Conservation (phyloP, 495 filamentous ascomycete species). For the Astrothelium macrocarpum region DNA sequence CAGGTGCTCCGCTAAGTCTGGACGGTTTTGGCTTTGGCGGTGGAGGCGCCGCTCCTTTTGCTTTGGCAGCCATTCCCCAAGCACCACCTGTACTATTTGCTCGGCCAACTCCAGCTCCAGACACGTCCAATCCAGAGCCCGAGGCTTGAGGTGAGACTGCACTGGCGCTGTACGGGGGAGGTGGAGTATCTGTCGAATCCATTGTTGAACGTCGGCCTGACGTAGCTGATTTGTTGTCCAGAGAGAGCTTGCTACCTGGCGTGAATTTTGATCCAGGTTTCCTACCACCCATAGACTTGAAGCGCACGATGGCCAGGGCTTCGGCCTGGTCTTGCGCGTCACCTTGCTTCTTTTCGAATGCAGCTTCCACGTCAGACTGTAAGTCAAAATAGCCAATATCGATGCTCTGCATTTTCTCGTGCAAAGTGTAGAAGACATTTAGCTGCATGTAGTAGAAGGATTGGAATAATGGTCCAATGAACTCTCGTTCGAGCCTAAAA, state of each 20-base stretch:
- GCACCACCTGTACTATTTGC: slow-evolving; percentile 50
- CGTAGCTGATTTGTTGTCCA: slow-evolving; percentile 21
- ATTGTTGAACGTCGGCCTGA: slow-evolving; percentile 35
- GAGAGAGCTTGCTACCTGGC: slow-evolving; percentile 16
- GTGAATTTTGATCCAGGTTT: not conserved
- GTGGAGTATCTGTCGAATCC: slow-evolving; percentile 51
- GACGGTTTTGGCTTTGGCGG: slow-evolving; percentile 87
- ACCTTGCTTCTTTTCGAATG: slow-evolving; percentile 79
- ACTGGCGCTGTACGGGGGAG: slow-evolving; percentile 54
- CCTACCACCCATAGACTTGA: slow-evolving; percentile 66
- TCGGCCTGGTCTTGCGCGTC: slow-evolving; percentile 76
- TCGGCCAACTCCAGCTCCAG: slow-evolving; percentile 32
- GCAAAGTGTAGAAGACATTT: slow-evolving; percentile 97
- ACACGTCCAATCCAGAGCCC: slow-evolving; percentile 22
- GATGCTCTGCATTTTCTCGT: slow-evolving; percentile 93
- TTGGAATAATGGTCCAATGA: slow-evolving; percentile 95
- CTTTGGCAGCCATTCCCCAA: slow-evolving; percentile 56
- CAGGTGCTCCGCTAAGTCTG: slow-evolving; percentile 54
- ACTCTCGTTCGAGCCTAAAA: slow-evolving; percentile 86
- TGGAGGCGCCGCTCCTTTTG: slow-evolving; percentile 75
- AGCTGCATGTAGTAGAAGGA: slow-evolving; percentile 99
- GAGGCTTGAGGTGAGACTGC: slow-evolving; percentile 7
- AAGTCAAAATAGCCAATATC: slow-evolving; percentile 98
- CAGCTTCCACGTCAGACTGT: slow-evolving; percentile 77
- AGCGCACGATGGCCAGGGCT: slow-evolving; percentile 70